Evolutionary conservation across 495 filamentous ascomycete species (phyloP), one percentile per base, ranked within the genome.

Genomic region (Durotheca rogersii): DNA sequence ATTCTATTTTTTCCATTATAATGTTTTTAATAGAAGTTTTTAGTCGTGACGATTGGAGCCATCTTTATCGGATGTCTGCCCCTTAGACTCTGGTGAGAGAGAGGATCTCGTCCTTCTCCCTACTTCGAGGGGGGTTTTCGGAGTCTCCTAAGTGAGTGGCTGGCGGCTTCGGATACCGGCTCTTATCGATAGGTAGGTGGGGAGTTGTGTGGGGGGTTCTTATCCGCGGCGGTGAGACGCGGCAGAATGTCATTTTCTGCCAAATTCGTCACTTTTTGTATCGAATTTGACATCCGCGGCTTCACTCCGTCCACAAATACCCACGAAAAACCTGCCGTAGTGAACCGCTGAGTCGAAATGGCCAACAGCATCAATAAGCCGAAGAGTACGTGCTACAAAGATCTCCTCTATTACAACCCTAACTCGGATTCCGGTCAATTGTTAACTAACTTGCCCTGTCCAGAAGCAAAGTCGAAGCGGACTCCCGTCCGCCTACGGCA

Each of bases 381-480:
- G 3, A 73, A 70, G 51, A 81, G 78, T 79, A 41, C 39, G 73
- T 66, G 16, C 30, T 27, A 27, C 23, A 27, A 4, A 27, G 9
- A 4, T 4, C 34, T 29, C 19, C 27, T 20, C 36, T 16, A 25
- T 14, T 25, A 34, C 16, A 11, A 21, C 18, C 27, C 55, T 37
- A n/a, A 18, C 1, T 18, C 0, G 37, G 9, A 27, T 27, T 27
- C 11, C 12, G 35, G 18, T 4, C 16, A 35, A 14, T 23, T 15
- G 6, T 25, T n/a, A 41, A 68, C 52, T 51, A 37, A 51, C 15
- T 6, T 16, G 17, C 34, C n/a, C n/a, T 5, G 9, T 60, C 15
- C 55, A 96, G 90, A 95, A 69, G 93, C 90, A 58, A 87, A 85
- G 72, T 97, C 94, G 33, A 98, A 98, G 80, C 86, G 93, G 69